phyloP scores from a whole-genome alignment of 805 yeast genomes.

The Candida odintsovae region DNA sequence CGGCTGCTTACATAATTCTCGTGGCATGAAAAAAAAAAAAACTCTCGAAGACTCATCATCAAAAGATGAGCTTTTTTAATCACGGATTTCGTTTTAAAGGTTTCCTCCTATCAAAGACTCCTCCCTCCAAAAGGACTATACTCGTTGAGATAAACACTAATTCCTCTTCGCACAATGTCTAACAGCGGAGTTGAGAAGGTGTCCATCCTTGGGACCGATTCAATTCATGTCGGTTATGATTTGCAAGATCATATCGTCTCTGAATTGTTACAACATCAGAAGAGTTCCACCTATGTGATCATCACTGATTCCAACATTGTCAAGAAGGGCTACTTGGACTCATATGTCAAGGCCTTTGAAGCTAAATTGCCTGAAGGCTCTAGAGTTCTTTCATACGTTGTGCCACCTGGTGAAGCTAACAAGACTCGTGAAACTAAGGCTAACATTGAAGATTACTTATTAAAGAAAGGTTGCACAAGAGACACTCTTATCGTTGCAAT shows the following conservation, averaged over 20 bases:
- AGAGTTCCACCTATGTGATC: conserved; percentile 88
- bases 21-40: background rate
- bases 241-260: conserved; percentile 68
- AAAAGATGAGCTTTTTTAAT: background rate
- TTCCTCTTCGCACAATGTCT: conserved; percentile 1
- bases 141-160: background rate
- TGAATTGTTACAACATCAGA: conserved; percentile 53
- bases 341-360: conserved; percentile 39
- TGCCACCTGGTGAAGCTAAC: conserved; percentile 90
- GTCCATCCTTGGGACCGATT: conserved; percentile 71
- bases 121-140: background rate
- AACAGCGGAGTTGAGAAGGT: conserved; percentile 38
- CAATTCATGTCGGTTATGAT: conserved; percentile 86
- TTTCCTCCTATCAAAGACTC: background rate
- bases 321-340: conserved; percentile 53
- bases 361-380: conserved; percentile 41
- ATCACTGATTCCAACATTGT: conserved; percentile 81
- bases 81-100: background rate
- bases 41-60: background rate
- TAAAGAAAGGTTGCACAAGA: conserved; percentile 84
- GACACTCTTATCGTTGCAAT: conserved; percentile 92
- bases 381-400: conserved; percentile 66
- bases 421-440: conserved; percentile 89
- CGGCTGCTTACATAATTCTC: background rate
- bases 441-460: conserved; percentile 82